These are phyloP conservation scores for Helicostylum pulchrum DNA, from an alignment of 192 early-diverging fungal genomes.

Conservation along the genomic window DNA sequence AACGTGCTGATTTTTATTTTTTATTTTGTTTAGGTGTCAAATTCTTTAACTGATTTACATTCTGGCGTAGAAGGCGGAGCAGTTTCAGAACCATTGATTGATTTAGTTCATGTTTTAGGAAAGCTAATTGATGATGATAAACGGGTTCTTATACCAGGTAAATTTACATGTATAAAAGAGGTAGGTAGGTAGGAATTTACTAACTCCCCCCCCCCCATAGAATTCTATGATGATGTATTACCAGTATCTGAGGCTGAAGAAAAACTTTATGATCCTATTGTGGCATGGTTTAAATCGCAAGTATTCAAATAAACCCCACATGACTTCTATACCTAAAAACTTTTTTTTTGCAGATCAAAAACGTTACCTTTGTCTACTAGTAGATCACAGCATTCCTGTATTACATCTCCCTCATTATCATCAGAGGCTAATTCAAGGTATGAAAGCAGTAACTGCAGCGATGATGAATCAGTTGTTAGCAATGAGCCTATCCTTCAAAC, in stretches of 20 bases:
- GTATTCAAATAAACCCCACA: background rate
- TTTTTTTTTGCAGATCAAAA: background rate
- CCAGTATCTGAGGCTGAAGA: slow-evolving; percentile 47
- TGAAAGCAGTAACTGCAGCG: background rate
- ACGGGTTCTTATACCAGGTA: slow-evolving; percentile 57
- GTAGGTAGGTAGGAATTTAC: background rate
- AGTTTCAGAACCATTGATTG: slow-evolving; percentile 65
- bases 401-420: background rate
- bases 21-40: slow-evolving; percentile 18
- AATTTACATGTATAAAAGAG: background rate
- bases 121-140: slow-evolving; percentile 50
- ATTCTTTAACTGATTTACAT: slow-evolving; percentile 54
- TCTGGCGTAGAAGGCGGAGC: slow-evolving; percentile 72
- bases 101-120: slow-evolving; percentile 57
- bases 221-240: slow-evolving; percentile 59
- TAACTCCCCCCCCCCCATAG: slow-evolving; percentile 13
- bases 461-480: background rate
- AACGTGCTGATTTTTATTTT: background rate
- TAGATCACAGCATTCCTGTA: slow-evolving; percentile 5
- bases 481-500: slow-evolving; percentile 22
- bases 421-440: too few relatives aligned
- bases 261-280: slow-evolving; percentile 47
- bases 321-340: too few relatives aligned
- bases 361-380: background rate
- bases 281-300: slow-evolving; percentile 35